Percentiles rank a stretch among this genome's conserved stretches.
Evolutionary conservation across 2,329 filamentous ascomycete genomes (phyloP).

Genomic region (Berkeleyomyces basicola): DNA sequence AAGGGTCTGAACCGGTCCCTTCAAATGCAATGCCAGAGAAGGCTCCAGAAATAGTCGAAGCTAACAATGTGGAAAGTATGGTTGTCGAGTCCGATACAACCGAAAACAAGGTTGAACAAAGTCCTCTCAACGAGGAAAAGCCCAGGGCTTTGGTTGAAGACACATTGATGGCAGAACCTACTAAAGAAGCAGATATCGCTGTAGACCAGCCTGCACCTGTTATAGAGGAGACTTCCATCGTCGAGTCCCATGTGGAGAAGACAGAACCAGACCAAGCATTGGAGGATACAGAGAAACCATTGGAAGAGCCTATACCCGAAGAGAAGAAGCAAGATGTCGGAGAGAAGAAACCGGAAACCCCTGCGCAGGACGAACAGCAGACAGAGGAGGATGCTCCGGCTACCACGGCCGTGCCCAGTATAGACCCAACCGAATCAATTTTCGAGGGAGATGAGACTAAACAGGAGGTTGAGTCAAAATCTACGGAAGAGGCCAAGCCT

Average conservation of each 20-base stretch:
- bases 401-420: background rate
- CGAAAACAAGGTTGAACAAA: background rate
- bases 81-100: background rate
- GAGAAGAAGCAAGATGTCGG: conserved; percentile 14
- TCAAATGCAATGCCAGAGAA: too few relatives aligned
- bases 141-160: background rate
- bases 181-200: background rate
- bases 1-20: too few relatives aligned
- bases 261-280: background rate
- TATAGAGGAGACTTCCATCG: background rate
- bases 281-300: conserved; percentile 6
- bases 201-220: background rate
- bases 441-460: background rate
- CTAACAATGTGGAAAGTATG: background rate
- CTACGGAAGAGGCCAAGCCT: background rate
- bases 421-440: background rate
- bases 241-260: background rate
- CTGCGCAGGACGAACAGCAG: too few relatives aligned
- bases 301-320: conserved; percentile 9
- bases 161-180: background rate
- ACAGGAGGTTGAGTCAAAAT: background rate
- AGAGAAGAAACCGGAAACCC: conserved; percentile 9
- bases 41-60: background rate
- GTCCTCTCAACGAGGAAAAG: background rate
- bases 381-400: conserved; percentile 16